Conservation (phyloP, 2,329 filamentous ascomycete species). For the Thelonectria discophora region DNA sequence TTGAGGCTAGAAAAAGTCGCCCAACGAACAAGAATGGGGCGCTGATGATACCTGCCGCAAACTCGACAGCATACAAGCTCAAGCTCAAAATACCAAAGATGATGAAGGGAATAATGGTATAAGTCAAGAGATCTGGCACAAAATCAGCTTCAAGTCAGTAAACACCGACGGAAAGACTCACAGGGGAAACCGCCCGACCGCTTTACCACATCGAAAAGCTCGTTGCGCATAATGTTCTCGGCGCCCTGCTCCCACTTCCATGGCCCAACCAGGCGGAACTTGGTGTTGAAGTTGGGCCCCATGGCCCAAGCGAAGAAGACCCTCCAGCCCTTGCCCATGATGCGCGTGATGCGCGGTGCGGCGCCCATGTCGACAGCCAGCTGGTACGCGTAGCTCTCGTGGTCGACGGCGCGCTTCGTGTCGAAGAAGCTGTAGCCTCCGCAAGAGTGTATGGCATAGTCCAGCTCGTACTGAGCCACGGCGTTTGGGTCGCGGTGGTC, state of each 20-base stretch:
- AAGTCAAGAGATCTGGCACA: constrained; percentile 46
- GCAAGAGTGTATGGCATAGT: constrained; percentile 52
- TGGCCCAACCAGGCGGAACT: constrained; percentile 57
- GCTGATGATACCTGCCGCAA: constrained; percentile 20
- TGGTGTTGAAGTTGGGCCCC: constrained; percentile 59
- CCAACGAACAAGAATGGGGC: constrained; percentile 11
- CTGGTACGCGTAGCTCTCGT: constrained; percentile 61
- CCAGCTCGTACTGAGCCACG: constrained; percentile 48
- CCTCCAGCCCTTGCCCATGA: constrained; percentile 49
- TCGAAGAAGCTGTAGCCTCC: constrained; percentile 46
- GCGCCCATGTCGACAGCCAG: constrained; percentile 57
- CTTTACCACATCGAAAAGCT: constrained; percentile 52
- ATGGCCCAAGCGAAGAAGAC: constrained; percentile 57
- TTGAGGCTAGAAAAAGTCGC: background rate
- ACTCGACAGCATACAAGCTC: constrained; percentile 34
- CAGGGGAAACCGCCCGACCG: constrained; percentile 49
- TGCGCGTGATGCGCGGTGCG: constrained; percentile 49
- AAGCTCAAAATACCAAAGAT: constrained; percentile 48
- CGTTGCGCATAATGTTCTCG: constrained; percentile 50
- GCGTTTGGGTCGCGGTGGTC: constrained; percentile 31
- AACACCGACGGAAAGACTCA: constrained; percentile 37
- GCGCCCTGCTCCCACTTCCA: constrained; percentile 52
- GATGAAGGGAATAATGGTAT: constrained; percentile 48
- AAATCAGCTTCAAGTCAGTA: constrained; percentile 19
- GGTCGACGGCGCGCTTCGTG: constrained; percentile 55